phyloP scores from a whole-genome alignment of 2,329 filamentous ascomycete genomes.

The Lasiodiplodia citricola region DNA sequence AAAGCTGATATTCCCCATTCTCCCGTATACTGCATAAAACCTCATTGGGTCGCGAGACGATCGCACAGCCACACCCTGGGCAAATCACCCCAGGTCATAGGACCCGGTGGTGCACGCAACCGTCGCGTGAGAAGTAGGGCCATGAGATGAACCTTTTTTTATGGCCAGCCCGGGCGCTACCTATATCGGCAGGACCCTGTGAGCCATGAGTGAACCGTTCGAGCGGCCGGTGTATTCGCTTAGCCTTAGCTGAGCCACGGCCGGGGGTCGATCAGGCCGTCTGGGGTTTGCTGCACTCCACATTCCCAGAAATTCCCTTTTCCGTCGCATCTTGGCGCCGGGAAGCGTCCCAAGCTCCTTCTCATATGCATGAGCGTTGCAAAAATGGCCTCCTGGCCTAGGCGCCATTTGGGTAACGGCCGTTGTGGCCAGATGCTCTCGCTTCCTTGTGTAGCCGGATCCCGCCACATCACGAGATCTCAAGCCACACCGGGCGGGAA shows the following conservation, averaged over 20 bases:
- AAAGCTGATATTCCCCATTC: not conserved
- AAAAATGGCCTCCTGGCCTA: not conserved
- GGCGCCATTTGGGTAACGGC: not conserved
- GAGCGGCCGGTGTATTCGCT: not conserved
- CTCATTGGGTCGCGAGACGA: not conserved
- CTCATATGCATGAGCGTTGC: not conserved
- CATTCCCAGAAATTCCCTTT: not conserved
- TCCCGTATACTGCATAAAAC: not conserved
- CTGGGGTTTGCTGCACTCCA: not conserved
- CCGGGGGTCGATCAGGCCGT: not conserved
- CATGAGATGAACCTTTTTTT: not conserved
- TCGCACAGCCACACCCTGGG: not conserved
- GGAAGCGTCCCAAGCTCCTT: not conserved
- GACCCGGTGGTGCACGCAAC: not conserved
- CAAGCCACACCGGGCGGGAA: not conserved
- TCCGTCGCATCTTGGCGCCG: not conserved
- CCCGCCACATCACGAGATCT: not conserved
- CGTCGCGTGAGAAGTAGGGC: not conserved
- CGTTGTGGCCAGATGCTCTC: not conserved
- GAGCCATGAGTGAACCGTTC: not conserved
- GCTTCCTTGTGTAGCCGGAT: not conserved
- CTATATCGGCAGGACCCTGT: not conserved
- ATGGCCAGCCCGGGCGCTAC: not conserved
- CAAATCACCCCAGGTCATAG: not conserved
- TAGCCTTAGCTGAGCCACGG: not conserved